phyloP scores from a whole-genome alignment of 2,329 filamentous ascomycete species.

The Hirsutella thompsonii region DNA sequence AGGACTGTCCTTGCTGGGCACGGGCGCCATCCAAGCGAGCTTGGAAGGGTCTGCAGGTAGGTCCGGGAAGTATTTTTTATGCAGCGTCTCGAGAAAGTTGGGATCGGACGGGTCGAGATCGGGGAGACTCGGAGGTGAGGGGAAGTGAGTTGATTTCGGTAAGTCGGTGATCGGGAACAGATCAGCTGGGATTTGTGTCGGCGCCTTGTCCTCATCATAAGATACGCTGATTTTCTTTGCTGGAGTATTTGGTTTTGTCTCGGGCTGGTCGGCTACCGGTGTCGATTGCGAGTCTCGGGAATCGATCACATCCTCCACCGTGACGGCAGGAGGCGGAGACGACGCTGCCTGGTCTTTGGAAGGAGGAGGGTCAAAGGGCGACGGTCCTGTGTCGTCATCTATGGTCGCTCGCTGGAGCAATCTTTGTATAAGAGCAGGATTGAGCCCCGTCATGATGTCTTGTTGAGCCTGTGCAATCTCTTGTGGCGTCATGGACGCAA shows the following conservation, averaged over 20 bases:
- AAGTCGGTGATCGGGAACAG: slow-evolving; percentile 28
- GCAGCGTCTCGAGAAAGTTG: slow-evolving; percentile 71
- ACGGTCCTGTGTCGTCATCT: slow-evolving; percentile 40
- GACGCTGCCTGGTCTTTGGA: slow-evolving; percentile 5
- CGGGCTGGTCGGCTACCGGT: neutral
- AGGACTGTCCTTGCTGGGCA: slow-evolving; percentile 49
- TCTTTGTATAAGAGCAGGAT: slow-evolving; percentile 62
- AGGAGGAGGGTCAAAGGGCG: slow-evolving; percentile 26
- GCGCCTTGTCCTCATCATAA: slow-evolving; percentile 29
- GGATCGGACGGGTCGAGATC: slow-evolving; percentile 75
- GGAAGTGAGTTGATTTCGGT: slow-evolving; percentile 46
- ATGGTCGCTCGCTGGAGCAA: slow-evolving; percentile 67
- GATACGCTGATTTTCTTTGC: slow-evolving; percentile 4
- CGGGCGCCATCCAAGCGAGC: slow-evolving; percentile 78
- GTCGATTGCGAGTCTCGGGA: neutral
- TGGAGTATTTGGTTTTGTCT: neutral
- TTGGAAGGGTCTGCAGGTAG: slow-evolving; percentile 75
- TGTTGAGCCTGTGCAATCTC: slow-evolving; percentile 72
- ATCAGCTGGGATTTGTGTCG: slow-evolving; percentile 25
- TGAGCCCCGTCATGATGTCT: slow-evolving; percentile 68
- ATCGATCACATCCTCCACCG: slow-evolving; percentile 18
- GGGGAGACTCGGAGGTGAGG: slow-evolving; percentile 38
- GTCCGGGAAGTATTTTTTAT: slow-evolving; percentile 86
- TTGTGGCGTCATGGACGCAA: slow-evolving; percentile 66
- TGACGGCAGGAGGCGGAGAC: slow-evolving; percentile 16